These are phyloP conservation scores for Aspergillus viridinutans DNA, from an alignment of 2,329 filamentous ascomycete genomes.

Conservation along the genomic window DNA sequence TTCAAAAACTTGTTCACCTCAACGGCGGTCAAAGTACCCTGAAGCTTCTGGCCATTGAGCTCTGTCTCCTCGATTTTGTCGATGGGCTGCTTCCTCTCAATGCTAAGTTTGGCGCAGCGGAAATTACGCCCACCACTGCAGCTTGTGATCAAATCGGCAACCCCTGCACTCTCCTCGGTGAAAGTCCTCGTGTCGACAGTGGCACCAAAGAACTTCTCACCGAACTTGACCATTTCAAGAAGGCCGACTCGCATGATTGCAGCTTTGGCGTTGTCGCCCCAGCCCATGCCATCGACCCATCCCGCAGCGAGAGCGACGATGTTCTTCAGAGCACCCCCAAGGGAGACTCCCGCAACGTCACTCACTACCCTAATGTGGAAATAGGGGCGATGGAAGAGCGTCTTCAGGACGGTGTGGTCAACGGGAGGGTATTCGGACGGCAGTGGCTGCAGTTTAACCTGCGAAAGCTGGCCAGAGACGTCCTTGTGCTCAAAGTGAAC, in stretches of 20 bases:
- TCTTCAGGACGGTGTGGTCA: conserved; percentile 76
- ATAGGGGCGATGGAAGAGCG: conserved; percentile 91
- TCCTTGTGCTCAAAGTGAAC: conserved; percentile 61
- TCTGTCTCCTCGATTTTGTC: conserved; percentile 84
- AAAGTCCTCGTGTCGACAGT: conserved; percentile 80
- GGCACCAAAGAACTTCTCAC: conserved; percentile 84
- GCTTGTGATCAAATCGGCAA: conserved; percentile 92
- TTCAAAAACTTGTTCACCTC: conserved; percentile 90
- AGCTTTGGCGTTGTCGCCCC: conserved; percentile 99
- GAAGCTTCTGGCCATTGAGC: conserved; percentile 93
- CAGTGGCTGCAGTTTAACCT: conserved; percentile 68
- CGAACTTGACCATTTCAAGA: conserved; percentile 94
- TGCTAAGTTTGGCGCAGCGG: conserved; percentile 82
- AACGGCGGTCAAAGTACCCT: conserved; percentile 85
- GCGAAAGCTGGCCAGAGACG: conserved; percentile 61
- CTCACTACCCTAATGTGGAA: conserved; percentile 93
- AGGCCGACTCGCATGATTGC: conserved; percentile 95
- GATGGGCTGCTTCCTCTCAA: conserved; percentile 73
- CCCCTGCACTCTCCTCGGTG: conserved; percentile 92
- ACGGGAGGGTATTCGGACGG: conserved; percentile 81
- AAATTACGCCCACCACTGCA: conserved; percentile 92
- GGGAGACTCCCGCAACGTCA: conserved; percentile 94
- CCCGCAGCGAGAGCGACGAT: conserved; percentile 91
- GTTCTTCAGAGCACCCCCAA: conserved; percentile 94
- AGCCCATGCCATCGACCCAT: conserved; percentile 91